Percentiles rank a stretch among this genome's conserved stretches.
phyloP scores from a whole-genome alignment of 2,329 filamentous ascomycete species.

The Diaporthe humulicola region DNA sequence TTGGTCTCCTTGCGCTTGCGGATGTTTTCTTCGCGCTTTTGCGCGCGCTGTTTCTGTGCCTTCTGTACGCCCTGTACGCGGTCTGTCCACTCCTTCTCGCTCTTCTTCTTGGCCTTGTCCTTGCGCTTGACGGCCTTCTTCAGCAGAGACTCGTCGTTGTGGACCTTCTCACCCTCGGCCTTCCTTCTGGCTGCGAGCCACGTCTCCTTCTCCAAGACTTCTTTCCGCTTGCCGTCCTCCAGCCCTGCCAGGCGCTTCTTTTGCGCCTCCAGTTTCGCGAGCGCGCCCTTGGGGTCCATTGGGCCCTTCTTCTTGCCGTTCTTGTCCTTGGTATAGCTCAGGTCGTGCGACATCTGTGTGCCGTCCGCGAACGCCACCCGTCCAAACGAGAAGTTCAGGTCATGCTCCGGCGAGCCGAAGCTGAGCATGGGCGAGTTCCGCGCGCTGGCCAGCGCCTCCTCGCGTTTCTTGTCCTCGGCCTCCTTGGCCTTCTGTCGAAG shows the following conservation, averaged over 20 bases:
- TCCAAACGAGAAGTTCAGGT: slow-evolving; percentile 87
- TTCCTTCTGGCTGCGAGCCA: slow-evolving; percentile 94
- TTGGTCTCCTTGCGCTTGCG: slow-evolving; percentile 82
- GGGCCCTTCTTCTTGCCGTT: slow-evolving; percentile 80
- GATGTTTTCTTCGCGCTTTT: slow-evolving; percentile 86
- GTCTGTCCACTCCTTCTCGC: slow-evolving; percentile 88
- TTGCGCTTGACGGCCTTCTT: slow-evolving; percentile 97
- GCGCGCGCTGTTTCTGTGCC: slow-evolving; percentile 82
- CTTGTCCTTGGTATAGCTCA: slow-evolving; percentile 67
- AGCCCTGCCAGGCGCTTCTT: slow-evolving; percentile 82
- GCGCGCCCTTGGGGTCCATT: slow-evolving; percentile 85
- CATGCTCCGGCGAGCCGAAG: slow-evolving; percentile 57
- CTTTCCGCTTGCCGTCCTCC: slow-evolving; percentile 83
- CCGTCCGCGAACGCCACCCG: slow-evolving; percentile 93
- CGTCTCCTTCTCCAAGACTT: slow-evolving; percentile 92
- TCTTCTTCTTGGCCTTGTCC: slow-evolving; percentile 90
- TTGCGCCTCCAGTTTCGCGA: slow-evolving; percentile 89
- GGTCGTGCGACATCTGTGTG: slow-evolving; percentile 79
- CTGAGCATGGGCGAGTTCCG: slow-evolving; percentile 72
- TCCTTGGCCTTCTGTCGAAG: slow-evolving; percentile 81
- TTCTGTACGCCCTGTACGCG: slow-evolving; percentile 79
- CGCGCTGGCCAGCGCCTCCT: slow-evolving; percentile 71
- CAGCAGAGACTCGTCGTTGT: slow-evolving; percentile 86
- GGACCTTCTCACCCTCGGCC: slow-evolving; percentile 89
- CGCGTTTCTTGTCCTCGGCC: slow-evolving; percentile 79